Base-by-base conservation (phyloP, 2,329 filamentous ascomycete species). In the Alternaria brassicicola region DNA sequence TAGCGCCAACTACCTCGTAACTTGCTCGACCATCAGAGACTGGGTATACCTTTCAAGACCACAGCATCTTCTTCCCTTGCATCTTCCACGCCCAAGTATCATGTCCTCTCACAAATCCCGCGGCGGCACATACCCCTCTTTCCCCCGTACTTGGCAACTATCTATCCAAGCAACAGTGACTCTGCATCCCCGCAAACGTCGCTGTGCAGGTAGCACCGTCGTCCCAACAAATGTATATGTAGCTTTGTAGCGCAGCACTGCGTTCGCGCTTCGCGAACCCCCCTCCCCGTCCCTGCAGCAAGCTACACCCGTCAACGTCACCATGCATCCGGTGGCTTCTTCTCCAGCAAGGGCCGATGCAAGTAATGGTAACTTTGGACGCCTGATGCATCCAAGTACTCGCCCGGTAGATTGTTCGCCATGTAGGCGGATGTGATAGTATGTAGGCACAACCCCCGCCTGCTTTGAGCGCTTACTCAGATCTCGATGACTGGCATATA, bases 151-250 rank as follows among this genome's bases (percentile, higher is more conserved):
- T 52, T 31, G 38, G 21, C 30, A 30, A 9, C 23, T 23, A 26
- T 23, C 23, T 26, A 46, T 19, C 41, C 39, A 52, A 43, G 25
- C 23, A 23, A 15, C 28, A 23, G 45, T 51, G 53, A 52, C 54
- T 52, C 33, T 45, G 25, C 47, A 10, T 3, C 23, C 28, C 48
- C 31, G 47, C 21, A 56, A 41, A 46, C n/a, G 54, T 15, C 47
- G 33, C 31, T 47, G 42, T 46, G 41, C 55, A 57, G 47, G 41
- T 35, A 52, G 28, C 50, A 49, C 55, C 51, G 50, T 48, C 55
- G 55, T 49, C 55, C 43, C 55, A 58, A 58, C 55, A 58, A 58
- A 45, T 43, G 30, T 46, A 45, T 43, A 23, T 46, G 47, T 31
- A 42, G 30, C 13, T 39, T 19, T 31, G 26, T 41, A 48, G 52